Evolutionary conservation across 305 asterid species (phyloP), one percentile per base, ranked within the genome.

Genomic region (Fraxinus paxiana): DNA sequence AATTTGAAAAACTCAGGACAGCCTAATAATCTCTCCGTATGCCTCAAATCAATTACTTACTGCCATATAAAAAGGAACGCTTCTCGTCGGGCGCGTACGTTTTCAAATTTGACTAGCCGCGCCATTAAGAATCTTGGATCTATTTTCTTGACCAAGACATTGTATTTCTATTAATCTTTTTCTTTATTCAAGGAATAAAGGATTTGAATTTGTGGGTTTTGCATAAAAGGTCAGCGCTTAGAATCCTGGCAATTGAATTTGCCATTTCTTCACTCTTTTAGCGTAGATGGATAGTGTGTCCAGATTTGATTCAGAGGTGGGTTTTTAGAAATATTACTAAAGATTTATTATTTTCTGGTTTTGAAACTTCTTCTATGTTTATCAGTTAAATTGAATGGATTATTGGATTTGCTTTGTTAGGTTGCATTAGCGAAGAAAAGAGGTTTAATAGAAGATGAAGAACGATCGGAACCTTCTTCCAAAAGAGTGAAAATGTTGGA

Each of bases 271-370:
- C 77, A 0, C 18, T 28, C 38, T 8, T 72, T 12, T 65, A 35
- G 71, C 22, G 63, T 67, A 79, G 31, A 91, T 90, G 98, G 92
- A 80, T 51, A 85, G 86, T 37, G 88, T 63, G 78, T 83, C 71
- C 84, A 84, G 93, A 93, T 92, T 97, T 87, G 90, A 86, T 73
- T 76, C 84, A 78, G 88, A 89, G 97, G 96, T 93, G 61, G 82
- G 75, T 28, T 75, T 72, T 79, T 86, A 13, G 65, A 6, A 61
- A 18, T 30, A 33, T 33, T 26, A 7, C 69, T 81, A 4, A 54
- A 13, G 51, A 18, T 83, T 75, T 56, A 79, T 69, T 67, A 9
- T 41, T 56, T 30, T n/a, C 24, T 63, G 67, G 22, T 70, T 17
- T 35, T 37, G 17, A 82, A 41, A 43, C 51, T 70, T 65, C 33